These are phyloP conservation scores for Pistacia vera DNA, from an alignment of 345 rosid genomes.

Conservation along the genomic window DNA sequence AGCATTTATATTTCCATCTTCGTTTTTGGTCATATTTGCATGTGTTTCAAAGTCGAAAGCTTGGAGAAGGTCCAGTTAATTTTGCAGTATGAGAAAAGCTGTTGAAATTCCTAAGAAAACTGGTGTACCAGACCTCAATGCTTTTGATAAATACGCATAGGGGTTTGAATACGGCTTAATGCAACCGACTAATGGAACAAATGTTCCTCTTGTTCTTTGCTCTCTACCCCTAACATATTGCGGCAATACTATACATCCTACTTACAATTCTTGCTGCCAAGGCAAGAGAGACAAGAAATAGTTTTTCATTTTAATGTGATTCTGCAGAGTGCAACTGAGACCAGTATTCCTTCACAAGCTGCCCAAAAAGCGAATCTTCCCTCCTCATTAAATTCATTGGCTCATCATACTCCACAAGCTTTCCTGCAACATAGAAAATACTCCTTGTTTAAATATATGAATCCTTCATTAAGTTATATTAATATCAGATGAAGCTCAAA, in stretches of 20 bases:
- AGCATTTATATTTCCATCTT: too few species aligned
- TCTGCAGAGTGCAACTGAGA: neutral
- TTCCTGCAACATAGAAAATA: neutral
- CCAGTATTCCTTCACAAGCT: conserved; percentile 42
- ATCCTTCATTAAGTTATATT: neutral
- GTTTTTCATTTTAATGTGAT: neutral
- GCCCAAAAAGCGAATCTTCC: conserved; percentile 41
- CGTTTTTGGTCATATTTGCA: too few species aligned
- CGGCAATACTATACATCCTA: neutral
- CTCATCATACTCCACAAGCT: conserved; percentile 44
- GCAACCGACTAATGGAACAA: neutral
- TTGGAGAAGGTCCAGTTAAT: too few species aligned
- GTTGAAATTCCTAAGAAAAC: too few species aligned
- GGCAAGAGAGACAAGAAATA: neutral
- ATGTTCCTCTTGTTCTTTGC: neutral
- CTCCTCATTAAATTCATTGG: conserved; percentile 39
- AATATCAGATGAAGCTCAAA: neutral
- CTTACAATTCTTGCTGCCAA: neutral
- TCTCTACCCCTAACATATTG: too few species aligned
- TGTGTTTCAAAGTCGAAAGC: too few species aligned
- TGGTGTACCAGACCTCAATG: neutral
- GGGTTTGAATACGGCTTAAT: neutral
- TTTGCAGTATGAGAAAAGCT: neutral
- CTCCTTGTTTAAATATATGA: too few species aligned
- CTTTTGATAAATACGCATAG: neutral